Percentiles rank a stretch among this genome's conserved stretches.
These are phyloP conservation scores for Candida tallmaniae DNA, from an alignment of 805 yeast genomes.

Conservation along the genomic window DNA sequence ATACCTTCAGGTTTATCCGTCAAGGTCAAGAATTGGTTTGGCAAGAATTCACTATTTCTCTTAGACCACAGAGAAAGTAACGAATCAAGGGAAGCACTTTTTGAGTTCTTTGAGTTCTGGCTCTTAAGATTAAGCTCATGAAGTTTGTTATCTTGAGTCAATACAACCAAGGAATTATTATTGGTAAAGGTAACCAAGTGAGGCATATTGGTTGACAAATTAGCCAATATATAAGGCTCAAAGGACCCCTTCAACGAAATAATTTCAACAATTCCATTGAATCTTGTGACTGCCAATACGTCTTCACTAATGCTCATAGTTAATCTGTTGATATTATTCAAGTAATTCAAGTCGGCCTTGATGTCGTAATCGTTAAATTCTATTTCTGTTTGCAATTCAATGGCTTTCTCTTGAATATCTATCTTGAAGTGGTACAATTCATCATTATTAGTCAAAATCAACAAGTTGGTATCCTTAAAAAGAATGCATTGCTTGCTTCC, in stretches of 20 bases:
- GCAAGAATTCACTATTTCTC: slow-evolving; percentile 68
- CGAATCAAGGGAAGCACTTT: too few species aligned
- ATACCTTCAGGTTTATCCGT: slow-evolving; percentile 73
- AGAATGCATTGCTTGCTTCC: slow-evolving; percentile 59
- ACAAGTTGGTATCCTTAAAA: slow-evolving; percentile 39
- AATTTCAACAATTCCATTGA: slow-evolving; percentile 62
- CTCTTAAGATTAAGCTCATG: slow-evolving; percentile 48
- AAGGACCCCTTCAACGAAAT: slow-evolving; percentile 24
- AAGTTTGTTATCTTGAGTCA: slow-evolving; percentile 70
- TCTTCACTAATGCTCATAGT: slow-evolving; percentile 43
- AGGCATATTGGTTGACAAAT: slow-evolving; percentile 47
- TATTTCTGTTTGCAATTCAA: slow-evolving; percentile 41
- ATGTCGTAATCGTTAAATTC: slow-evolving; percentile 18
- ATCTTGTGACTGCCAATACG: slow-evolving; percentile 54
- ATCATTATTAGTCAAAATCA: slow-evolving; percentile 57
- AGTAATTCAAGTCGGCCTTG: slow-evolving; percentile 30
- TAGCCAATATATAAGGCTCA: slow-evolving; percentile 45
- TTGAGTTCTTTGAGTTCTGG: neutral
- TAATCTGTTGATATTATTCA: slow-evolving; percentile 49
- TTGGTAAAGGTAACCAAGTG: slow-evolving; percentile 57
- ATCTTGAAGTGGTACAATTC: slow-evolving; percentile 46
- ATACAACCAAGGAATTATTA: slow-evolving; percentile 50
- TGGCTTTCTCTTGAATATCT: slow-evolving; percentile 25
- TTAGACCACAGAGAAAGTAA: slow-evolving; percentile 75
- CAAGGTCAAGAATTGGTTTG: slow-evolving; percentile 52